These are phyloP conservation scores for Metschnikowia matae DNA, from an alignment of 805 yeast species.

Conservation along the genomic window DNA sequence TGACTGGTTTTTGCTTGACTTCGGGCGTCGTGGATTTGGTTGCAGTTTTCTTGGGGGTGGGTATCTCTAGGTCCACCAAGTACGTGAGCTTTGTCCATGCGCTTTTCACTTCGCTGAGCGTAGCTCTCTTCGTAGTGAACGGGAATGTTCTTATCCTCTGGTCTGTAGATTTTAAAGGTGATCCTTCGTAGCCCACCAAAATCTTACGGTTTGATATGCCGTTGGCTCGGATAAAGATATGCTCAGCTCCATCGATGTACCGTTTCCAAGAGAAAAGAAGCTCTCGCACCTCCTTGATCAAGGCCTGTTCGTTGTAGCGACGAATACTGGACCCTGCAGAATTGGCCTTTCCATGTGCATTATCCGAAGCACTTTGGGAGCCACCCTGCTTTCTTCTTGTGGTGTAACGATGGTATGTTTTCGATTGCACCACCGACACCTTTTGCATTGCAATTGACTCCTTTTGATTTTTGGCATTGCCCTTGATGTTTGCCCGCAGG, in stretches of 20 bases:
- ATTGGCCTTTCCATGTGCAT: slow-evolving; percentile 89
- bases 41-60: slow-evolving; percentile 32
- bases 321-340: slow-evolving; percentile 92
- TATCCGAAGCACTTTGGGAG: slow-evolving; percentile 88
- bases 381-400: slow-evolving; percentile 98
- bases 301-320: slow-evolving; percentile 83
- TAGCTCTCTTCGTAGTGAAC: slow-evolving; percentile 86
- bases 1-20: slow-evolving; percentile 15
- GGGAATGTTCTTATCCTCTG: slow-evolving; percentile 69
- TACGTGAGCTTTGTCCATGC: slow-evolving; percentile 81
- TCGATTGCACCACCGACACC: slow-evolving; percentile 65
- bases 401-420: slow-evolving; percentile 91
- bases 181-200: slow-evolving; percentile 62
- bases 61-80: slow-evolving; percentile 50
- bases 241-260: slow-evolving; percentile 56
- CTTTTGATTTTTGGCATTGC: slow-evolving; percentile 47
- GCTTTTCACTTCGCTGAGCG: slow-evolving; percentile 69
- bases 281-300: slow-evolving; percentile 72
- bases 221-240: slow-evolving; percentile 76
- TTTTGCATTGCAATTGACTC: slow-evolving; percentile 55
- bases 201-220: slow-evolving; percentile 65
- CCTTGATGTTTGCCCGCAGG: slow-evolving; percentile 50
- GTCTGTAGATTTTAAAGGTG: slow-evolving; percentile 51
- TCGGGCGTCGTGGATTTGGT: slow-evolving; percentile 15
- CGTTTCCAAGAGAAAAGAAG: slow-evolving; percentile 63